Base-by-base conservation (phyloP, 768 basidiomycete genomes). In the Paxillus involutus region DNA sequence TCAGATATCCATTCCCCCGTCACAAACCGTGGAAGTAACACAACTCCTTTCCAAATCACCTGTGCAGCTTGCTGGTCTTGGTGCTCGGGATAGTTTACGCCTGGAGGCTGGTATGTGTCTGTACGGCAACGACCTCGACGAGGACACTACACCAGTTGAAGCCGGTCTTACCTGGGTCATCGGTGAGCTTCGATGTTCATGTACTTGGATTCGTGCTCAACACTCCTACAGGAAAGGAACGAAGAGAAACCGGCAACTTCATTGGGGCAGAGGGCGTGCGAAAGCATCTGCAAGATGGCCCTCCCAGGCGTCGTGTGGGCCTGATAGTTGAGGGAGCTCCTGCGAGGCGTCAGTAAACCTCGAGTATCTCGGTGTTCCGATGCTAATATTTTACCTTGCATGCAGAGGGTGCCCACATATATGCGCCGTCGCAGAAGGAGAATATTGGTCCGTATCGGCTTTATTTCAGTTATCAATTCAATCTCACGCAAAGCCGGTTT, bases 51-150 rank as follows among this genome's bases (percentile, higher is more conserved):
- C 89, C 12, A 75, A 78, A 21, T 76, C 83, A 40, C 71, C 78
- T 3, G 90, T 97, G 2, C 85, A 91, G 68, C 78, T 97, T 6
- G 86, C 89, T 0, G 96, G 97, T 13, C 82, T 99, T 4, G 96
- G 92, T 26, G 92, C 95, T 4, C 81, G 97, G 36, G 97, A 98
- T 67, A 92, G 89, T 58, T 75, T 99, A n/a, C 83, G 96, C 21
- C 76, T 98, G 40, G 97, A 98, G 72, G 96, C 96, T 0, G 96
- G 96, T 11, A 88, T 98, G 85, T 98, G 96, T 70, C 76, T 99
- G 32, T 97, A 98, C 65, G 97, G 97, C 0, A 86, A 92, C 60
- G 96, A 98, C 63, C 75, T 98, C 14, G 89, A 95, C 67, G 95
- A 98, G 71, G 75, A 76, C 42, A 91, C 88, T 3, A 84, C 84